A percentile compares a stretch with the other conserved stretches of the same genome.
Evolutionary conservation across 257 asterid genomes (phyloP).

Genomic region (Solanum boliviense): DNA sequence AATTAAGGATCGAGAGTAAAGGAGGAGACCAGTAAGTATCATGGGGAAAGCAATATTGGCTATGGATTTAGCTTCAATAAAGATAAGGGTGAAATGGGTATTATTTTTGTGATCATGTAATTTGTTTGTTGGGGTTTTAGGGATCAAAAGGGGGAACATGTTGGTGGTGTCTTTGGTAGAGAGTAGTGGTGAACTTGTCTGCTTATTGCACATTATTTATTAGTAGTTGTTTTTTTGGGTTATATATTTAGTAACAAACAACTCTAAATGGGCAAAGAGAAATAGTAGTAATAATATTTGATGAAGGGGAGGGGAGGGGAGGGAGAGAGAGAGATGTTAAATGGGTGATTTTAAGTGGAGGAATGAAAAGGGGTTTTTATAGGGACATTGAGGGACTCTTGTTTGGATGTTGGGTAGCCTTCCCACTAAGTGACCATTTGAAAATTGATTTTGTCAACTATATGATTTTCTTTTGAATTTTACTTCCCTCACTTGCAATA

Average conservation of each 20-base stretch:
- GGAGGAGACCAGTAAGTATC: constrained; percentile 16
- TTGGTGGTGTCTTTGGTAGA: neutral
- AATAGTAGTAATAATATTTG: neutral
- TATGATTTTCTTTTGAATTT: neutral
- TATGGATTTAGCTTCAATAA: constrained; percentile 11
- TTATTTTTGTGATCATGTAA: neutral
- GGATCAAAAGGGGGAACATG: constrained; percentile 8
- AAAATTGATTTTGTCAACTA: neutral
- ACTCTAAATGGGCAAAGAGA: neutral
- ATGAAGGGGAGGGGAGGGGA: neutral
- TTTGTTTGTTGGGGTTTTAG: constrained; percentile 1
- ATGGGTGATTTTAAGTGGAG: neutral
- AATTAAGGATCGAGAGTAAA: constrained; percentile 21
- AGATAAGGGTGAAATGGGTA: neutral
- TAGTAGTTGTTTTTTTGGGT: neutral
- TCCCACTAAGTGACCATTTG: neutral
- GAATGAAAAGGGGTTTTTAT: neutral
- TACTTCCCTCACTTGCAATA: neutral
- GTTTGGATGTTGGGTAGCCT: neutral
- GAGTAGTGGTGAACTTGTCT: neutral
- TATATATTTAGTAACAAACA: neutral
- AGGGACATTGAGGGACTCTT: neutral
- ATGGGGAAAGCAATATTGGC: constrained; percentile 21
- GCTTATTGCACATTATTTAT: constrained; percentile 2
- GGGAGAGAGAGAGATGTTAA: neutral